Percentiles rank a stretch among this genome's conserved stretches.
Conservation (phyloP, 768 basidiomycete species). For the Serendipita indica region DNA sequence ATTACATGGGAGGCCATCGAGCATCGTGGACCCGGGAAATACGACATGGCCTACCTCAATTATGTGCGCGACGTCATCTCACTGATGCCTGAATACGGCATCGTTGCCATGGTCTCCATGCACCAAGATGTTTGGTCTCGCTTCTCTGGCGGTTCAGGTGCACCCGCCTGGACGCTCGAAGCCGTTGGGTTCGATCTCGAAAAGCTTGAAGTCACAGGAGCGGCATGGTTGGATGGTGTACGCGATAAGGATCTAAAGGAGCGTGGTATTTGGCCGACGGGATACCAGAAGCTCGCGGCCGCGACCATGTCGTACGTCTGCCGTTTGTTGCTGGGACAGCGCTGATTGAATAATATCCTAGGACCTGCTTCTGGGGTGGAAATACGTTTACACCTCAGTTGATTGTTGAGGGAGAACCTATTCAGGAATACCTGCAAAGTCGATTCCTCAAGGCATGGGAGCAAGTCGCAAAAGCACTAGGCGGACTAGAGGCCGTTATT, state of each 20-base stretch:
- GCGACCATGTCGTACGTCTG: slow-evolving; percentile 59
- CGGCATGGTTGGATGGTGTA: slow-evolving; percentile 77
- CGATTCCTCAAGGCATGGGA: slow-evolving; percentile 69
- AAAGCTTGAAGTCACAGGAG: slow-evolving; percentile 63
- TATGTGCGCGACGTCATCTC: slow-evolving; percentile 61
- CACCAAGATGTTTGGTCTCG: slow-evolving; percentile 84
- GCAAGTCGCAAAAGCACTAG: slow-evolving; percentile 47
- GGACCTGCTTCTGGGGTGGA: slow-evolving; percentile 90
- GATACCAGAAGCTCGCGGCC: slow-evolving; percentile 86
- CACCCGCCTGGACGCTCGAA: slow-evolving; percentile 91
- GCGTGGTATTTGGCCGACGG: slow-evolving; percentile 80
- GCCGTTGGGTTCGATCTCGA: slow-evolving; percentile 71
- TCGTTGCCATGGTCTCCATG: slow-evolving; percentile 62
- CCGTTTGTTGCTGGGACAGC: neutral
- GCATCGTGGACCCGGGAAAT: slow-evolving; percentile 80
- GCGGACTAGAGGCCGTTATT: slow-evolving; percentile 60
- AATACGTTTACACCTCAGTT: slow-evolving; percentile 72
- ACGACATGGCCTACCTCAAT: slow-evolving; percentile 67
- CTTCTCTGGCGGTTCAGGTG: slow-evolving; percentile 87
- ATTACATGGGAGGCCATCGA: slow-evolving; percentile 97
- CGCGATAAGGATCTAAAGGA: slow-evolving; percentile 60
- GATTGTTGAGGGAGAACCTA: slow-evolving; percentile 39
- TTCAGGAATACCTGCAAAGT: slow-evolving; percentile 73
- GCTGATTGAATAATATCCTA: slow-evolving; percentile 20
- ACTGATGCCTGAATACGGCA: slow-evolving; percentile 54